These are phyloP conservation scores for Penicillium riverlandense DNA, from an alignment of 495 filamentous ascomycete species.

Conservation along the genomic window DNA sequence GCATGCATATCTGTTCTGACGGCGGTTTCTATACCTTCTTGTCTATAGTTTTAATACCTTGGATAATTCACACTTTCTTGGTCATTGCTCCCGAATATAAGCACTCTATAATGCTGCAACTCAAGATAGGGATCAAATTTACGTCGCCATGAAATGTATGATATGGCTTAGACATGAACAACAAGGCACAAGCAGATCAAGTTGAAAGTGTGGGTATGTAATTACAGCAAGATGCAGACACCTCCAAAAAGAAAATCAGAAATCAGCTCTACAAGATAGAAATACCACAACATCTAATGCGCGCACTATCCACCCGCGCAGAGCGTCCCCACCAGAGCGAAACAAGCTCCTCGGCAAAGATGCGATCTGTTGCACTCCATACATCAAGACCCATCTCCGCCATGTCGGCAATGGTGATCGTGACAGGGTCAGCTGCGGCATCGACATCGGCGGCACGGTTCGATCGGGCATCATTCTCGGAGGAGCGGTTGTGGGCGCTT, in stretches of 20 bases:
- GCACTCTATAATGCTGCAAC: no score
- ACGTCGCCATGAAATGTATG: no score
- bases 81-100: no score
- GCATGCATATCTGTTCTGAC: neutral
- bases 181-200: no score
- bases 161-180: no score
- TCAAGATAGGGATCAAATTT: no score
- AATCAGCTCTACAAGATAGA: constrained; percentile 53
- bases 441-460: no score
- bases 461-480: no score
- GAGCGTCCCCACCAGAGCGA: constrained; percentile 63
- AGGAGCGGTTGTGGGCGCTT: neutral
- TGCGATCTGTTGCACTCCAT: constrained; percentile 72
- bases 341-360: constrained; percentile 63
- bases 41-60: no score
- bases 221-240: neutral
- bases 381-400: constrained; percentile 75
- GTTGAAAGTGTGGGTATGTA: no score
- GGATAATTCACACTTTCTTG: no score
- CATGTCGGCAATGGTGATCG: constrained; percentile 63
- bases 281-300: constrained; percentile 75
- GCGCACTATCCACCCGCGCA: constrained; percentile 62
- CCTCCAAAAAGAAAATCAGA: neutral
- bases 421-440: constrained; percentile 30
- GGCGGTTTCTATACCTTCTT: no score